Conservation (phyloP, 2,329 filamentous ascomycete species). For the Aspergillus novofumigatus region DNA sequence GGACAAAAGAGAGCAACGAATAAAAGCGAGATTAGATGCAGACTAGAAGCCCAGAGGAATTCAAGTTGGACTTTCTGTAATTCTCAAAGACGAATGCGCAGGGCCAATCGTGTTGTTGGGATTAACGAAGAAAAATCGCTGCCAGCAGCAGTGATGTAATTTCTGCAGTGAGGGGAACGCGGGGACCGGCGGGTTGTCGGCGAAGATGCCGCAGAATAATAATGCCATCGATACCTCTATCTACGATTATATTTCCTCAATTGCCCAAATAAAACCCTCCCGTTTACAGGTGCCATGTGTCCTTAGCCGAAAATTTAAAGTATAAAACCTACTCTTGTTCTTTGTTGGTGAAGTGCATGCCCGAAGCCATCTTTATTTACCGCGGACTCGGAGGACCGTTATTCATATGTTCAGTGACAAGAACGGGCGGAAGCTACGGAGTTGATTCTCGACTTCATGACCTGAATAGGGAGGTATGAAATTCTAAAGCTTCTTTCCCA, state of each 20-base stretch:
- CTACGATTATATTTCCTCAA: too few species aligned
- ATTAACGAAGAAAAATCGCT: background rate
- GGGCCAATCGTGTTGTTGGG: background rate
- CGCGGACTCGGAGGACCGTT: too few species aligned
- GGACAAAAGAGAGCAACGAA: background rate
- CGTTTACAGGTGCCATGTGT: background rate
- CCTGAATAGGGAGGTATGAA: too few species aligned
- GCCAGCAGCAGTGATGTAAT: conserved; percentile 10
- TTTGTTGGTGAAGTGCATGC: background rate
- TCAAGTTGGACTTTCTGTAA: background rate
- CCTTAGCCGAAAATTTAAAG: background rate
- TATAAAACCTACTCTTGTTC: background rate
- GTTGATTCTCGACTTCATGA: too few species aligned
- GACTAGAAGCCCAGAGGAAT: conserved; percentile 1
- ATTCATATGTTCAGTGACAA: background rate
- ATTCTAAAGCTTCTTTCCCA: too few species aligned
- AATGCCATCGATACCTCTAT: background rate
- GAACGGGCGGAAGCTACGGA: background rate
- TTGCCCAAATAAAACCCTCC: background rate
- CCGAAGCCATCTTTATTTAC: background rate
- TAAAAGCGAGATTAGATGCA: background rate
- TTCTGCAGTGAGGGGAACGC: background rate
- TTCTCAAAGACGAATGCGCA: background rate
- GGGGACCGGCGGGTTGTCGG: background rate
- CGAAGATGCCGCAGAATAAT: background rate